A percentile compares a stretch with the other conserved stretches of the same genome.
Conservation (phyloP, 1,284 basidiomycete genomes). For the Sporisorium iseilematis-ciliati region DNA sequence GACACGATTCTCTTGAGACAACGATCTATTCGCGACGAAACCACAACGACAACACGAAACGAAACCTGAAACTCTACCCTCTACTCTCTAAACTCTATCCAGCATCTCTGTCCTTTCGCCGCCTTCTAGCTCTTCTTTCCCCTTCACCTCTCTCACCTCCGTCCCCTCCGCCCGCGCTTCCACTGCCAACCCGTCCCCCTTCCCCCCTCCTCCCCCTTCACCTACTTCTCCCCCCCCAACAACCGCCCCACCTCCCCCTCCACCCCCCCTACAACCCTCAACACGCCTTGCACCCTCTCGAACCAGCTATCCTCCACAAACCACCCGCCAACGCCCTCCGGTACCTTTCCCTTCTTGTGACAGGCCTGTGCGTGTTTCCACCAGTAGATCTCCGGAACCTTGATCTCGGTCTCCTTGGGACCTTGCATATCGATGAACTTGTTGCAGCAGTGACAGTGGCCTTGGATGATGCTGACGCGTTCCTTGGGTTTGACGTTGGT, state of each 20-base stretch:
- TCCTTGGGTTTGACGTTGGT: constrained; percentile 25
- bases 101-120: too few relatives aligned
- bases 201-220: not conserved
- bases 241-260: constrained; percentile 24
- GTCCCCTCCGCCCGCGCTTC: constrained; percentile 4
- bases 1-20: not conserved
- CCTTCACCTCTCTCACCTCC: too few relatives aligned
- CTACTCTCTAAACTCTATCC: not conserved
- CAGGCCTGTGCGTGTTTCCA: constrained; percentile 54
- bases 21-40: not conserved
- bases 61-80: constrained; percentile 1
- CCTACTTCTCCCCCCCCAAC: constrained; percentile 14
- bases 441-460: constrained; percentile 41
- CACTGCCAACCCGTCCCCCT: constrained; percentile 19
- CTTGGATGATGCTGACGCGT: constrained; percentile 29
- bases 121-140: too few relatives aligned
- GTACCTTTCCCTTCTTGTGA: constrained; percentile 14
- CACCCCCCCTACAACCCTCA: constrained; percentile 23
- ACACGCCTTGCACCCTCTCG: constrained; percentile 12
- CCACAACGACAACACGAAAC: not conserved
- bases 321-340: constrained; percentile 19
- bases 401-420: constrained; percentile 35
- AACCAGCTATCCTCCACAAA: constrained; percentile 42
- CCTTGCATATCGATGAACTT: constrained; percentile 48
- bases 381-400: constrained; percentile 55